Percentiles rank a stretch among this genome's conserved stretches.
These are phyloP conservation scores for Quambalaria eucalypti DNA, from an alignment of 1,284 basidiomycete genomes.

Conservation along the genomic window DNA sequence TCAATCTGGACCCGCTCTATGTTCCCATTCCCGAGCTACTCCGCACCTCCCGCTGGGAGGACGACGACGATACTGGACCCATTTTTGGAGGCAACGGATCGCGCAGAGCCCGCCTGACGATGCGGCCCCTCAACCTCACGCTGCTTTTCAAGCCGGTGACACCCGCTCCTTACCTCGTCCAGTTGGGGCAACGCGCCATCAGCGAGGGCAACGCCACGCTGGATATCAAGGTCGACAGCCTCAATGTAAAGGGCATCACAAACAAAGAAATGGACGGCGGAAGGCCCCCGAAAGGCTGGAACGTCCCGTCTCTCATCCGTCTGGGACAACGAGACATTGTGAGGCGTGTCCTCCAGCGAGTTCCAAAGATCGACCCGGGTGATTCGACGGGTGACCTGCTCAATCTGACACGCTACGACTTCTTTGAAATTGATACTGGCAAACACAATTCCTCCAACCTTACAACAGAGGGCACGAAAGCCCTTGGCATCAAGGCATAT, in stretches of 20 bases:
- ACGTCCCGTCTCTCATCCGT: conserved; percentile 25
- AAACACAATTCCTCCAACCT: not conserved
- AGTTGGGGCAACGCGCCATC: conserved; percentile 24
- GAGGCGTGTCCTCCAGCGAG: conserved; percentile 19
- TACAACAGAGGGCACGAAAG: conserved; percentile 14
- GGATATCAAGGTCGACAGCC: conserved; percentile 28
- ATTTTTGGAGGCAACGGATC: conserved; percentile 26
- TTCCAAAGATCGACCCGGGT: conserved; percentile 18
- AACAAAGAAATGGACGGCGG: conserved; percentile 21
- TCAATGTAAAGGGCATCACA: conserved; percentile 29
- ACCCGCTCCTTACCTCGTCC: conserved; percentile 26
- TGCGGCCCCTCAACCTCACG: conserved; percentile 31
- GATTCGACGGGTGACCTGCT: conserved; percentile 13
- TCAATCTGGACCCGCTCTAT: conserved; percentile 34
- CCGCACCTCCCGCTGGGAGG: conserved; percentile 9
- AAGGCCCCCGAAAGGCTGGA: conserved; percentile 17
- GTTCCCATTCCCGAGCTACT: conserved; percentile 28
- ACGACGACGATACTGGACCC: conserved; percentile 6
- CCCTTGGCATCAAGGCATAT: conserved; percentile 32
- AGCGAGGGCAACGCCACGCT: conserved; percentile 22
- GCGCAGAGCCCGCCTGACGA: conserved; percentile 21
- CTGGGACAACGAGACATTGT: conserved; percentile 20
- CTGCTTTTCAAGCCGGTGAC: conserved; percentile 33
- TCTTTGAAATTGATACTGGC: conserved; percentile 30
- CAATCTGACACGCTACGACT: conserved; percentile 24